Evolutionary conservation across 768 basidiomycete species (phyloP).

Genomic region (Nevesoporus exiguus): DNA sequence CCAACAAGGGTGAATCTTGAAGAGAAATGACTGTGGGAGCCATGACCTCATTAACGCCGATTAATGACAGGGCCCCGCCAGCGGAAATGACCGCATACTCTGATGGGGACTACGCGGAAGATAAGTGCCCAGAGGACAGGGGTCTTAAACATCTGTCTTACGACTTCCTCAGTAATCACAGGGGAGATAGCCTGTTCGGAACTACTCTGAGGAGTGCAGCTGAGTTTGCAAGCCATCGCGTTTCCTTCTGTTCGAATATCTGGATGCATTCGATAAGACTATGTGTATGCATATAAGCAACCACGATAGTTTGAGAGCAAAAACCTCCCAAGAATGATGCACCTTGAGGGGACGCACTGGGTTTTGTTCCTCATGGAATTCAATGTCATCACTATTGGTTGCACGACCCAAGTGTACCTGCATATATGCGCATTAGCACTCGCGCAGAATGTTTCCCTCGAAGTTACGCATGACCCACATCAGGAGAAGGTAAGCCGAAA

Average conservation of each 20-base stretch:
- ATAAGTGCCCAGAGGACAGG: not conserved
- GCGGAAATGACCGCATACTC: not conserved
- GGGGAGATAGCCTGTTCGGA: not conserved
- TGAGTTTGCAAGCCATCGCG: not conserved
- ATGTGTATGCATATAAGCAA: slow-evolving; percentile 24
- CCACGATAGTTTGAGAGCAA: not conserved
- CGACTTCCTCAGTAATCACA: not conserved
- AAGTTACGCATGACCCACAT: slow-evolving; percentile 4
- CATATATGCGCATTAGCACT: slow-evolving; percentile 9
- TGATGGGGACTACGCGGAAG: not conserved
- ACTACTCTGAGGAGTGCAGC: not conserved
- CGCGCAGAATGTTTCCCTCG: not conserved
- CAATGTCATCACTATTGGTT: not conserved
- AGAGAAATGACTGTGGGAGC: not conserved
- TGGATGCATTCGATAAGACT: not conserved
- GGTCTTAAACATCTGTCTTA: slow-evolving; percentile 10
- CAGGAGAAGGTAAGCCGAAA: not conserved
- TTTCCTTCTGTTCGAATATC: not conserved
- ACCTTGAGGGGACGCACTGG: slow-evolving; percentile 7
- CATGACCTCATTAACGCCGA: not conserved
- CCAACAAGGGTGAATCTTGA: not conserved
- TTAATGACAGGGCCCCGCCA: not conserved
- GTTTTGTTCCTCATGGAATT: not conserved
- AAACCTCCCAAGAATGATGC: not conserved
- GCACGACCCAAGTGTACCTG: slow-evolving; percentile 5